phyloP scores from a whole-genome alignment of 345 rosid genomes.

The Hevea brasiliensis region DNA sequence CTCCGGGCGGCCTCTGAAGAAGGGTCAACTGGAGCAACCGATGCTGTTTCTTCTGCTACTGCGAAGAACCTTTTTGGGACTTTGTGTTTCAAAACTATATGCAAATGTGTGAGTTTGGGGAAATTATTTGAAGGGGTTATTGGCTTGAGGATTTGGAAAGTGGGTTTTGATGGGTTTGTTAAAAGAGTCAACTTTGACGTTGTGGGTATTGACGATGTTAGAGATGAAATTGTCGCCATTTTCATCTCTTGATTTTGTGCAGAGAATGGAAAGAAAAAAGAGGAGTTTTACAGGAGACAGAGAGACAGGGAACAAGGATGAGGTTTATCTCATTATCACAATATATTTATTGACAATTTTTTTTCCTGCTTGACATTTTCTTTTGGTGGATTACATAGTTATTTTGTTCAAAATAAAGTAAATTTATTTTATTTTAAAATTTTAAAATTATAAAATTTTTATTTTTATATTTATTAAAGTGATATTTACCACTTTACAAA shows the following conservation, averaged over 20 bases:
- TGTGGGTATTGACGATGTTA: conserved; percentile 23
- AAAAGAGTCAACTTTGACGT: conserved; percentile 16
- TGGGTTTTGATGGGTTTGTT: conserved; percentile 26
- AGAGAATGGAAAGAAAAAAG: not conserved
- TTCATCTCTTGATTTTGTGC: not conserved
- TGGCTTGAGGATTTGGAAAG: conserved; percentile 24
- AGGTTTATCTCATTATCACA: not conserved
- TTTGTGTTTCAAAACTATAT: not conserved
- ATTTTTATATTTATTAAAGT: too few relatives aligned
- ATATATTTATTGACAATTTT: too few relatives aligned
- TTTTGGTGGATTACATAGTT: too few relatives aligned
- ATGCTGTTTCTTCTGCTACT: conserved; percentile 46
- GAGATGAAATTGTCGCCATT: conserved; percentile 42
- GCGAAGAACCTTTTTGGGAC: conserved; percentile 38
- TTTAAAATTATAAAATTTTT: too few relatives aligned
- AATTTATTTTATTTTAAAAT: too few relatives aligned
- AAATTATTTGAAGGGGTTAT: conserved; percentile 3
- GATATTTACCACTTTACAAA: too few relatives aligned
- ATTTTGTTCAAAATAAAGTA: too few relatives aligned
- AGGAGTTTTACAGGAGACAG: not conserved
- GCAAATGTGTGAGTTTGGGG: conserved; percentile 6
- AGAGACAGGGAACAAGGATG: too few relatives aligned
- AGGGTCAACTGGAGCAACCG: conserved; percentile 33
- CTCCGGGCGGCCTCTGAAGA: conserved; percentile 55
- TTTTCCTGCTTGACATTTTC: too few relatives aligned